Percentiles rank a stretch among this genome's conserved stretches.
phyloP scores from a whole-genome alignment of 176 grass and related monocot species.

The Aegilops umbellulata region DNA sequence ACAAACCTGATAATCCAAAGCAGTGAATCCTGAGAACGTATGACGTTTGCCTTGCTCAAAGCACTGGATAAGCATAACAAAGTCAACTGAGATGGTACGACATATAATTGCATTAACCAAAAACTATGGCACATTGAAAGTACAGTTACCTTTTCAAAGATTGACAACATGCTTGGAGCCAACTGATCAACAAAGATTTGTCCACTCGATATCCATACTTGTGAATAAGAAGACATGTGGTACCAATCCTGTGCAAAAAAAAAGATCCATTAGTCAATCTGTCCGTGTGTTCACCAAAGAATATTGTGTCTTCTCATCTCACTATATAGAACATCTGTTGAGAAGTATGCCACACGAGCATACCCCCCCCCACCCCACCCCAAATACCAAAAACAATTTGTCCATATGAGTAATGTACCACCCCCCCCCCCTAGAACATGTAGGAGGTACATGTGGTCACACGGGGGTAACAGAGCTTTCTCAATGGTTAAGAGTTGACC shows the following conservation, averaged over 20 bases:
- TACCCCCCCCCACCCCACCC: not conserved
- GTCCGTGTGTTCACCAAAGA: not conserved
- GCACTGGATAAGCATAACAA: constrained; percentile 49
- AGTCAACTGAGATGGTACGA: constrained; percentile 14
- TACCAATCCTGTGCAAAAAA: constrained; percentile 53
- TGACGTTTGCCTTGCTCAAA: constrained; percentile 61
- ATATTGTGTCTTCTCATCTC: not conserved
- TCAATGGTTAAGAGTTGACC: not conserved
- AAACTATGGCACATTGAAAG: constrained; percentile 15
- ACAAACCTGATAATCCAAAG: constrained; percentile 82
- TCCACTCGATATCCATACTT: constrained; percentile 70
- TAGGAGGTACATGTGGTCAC: constrained; percentile 5
- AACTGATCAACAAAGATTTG: constrained; percentile 65
- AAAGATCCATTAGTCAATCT: not conserved
- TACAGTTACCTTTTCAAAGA: constrained; percentile 72
- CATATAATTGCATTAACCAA: not conserved
- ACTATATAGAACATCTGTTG: not conserved
- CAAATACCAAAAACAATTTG: not conserved
- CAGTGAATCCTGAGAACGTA: constrained; percentile 72
- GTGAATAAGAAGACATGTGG: constrained; percentile 67
- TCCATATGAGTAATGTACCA: not conserved
- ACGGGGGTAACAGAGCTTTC: not conserved
- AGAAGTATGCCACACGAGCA: not conserved
- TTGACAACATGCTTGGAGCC: constrained; percentile 60
- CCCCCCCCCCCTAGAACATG: not conserved